phyloP scores from a whole-genome alignment of 805 yeast genomes.

The Yamadazyma phyllophila region DNA sequence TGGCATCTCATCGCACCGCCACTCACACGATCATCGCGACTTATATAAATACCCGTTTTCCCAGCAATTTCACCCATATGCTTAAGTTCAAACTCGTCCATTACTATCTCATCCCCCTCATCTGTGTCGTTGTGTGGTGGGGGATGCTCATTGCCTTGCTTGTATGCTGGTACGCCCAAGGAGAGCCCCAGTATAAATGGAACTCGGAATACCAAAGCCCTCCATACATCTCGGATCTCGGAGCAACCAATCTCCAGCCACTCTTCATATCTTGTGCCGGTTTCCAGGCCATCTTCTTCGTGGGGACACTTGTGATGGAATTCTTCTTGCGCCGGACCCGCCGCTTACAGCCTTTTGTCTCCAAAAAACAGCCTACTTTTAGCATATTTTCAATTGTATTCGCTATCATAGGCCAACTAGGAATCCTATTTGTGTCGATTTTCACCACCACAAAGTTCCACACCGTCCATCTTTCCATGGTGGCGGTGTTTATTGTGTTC shows the following conservation, averaged over 20 bases:
- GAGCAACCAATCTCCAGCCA: slow-evolving; percentile 84
- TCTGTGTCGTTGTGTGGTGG: slow-evolving; percentile 76
- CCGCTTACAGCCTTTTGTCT: slow-evolving; percentile 52
- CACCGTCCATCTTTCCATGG: slow-evolving; percentile 64
- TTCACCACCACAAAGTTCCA: slow-evolving; percentile 62
- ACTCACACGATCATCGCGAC: not conserved
- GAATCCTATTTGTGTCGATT: slow-evolving; percentile 70
- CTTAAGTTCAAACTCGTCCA: slow-evolving; percentile 43
- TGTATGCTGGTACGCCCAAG: slow-evolving; percentile 75
- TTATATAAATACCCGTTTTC: not conserved
- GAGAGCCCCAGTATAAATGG: slow-evolving; percentile 66
- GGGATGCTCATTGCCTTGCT: slow-evolving; percentile 85
- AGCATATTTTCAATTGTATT: slow-evolving; percentile 42
- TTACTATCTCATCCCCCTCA: slow-evolving; percentile 60
- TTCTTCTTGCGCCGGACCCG: slow-evolving; percentile 56
- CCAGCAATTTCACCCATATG: slow-evolving; percentile 1
- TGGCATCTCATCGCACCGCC: not conserved
- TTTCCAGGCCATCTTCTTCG: slow-evolving; percentile 72
- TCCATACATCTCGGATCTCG: slow-evolving; percentile 81
- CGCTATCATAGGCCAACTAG: slow-evolving; percentile 64
- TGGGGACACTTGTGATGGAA: slow-evolving; percentile 62
- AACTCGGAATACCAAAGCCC: slow-evolving; percentile 46
- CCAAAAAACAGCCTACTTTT: slow-evolving; percentile 39
- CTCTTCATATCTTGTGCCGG: slow-evolving; percentile 77
- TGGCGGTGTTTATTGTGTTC: slow-evolving; percentile 67